These are phyloP conservation scores for Erodium chrysanthum DNA, from an alignment of 441 rosid species.

Conservation along the genomic window DNA sequence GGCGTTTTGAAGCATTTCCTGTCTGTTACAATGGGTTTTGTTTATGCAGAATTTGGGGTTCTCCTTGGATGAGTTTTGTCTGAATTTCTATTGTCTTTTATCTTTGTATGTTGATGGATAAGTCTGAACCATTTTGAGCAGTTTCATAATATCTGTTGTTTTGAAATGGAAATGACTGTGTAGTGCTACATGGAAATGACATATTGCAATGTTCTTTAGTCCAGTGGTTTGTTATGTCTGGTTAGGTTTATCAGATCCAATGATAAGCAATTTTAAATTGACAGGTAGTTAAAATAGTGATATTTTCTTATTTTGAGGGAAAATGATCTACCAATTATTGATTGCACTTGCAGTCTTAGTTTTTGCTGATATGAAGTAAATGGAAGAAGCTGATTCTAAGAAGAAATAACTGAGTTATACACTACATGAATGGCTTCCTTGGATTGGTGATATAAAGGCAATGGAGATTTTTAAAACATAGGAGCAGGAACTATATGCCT, in stretches of 20 bases:
- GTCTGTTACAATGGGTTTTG: neutral
- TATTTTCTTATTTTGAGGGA: neutral
- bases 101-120: neutral
- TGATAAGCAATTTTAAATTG: neutral
- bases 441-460: neutral
- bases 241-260: neutral
- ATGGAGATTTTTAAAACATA: neutral
- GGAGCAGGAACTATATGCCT: neutral
- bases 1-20: constrained; percentile 4
- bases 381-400: neutral
- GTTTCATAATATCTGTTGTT: neutral
- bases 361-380: neutral
- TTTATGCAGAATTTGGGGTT: neutral
- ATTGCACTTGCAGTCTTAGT: neutral
- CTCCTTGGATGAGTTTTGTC: neutral
- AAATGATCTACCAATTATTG: neutral
- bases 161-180: neutral
- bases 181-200: neutral
- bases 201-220: neutral
- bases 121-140: neutral
- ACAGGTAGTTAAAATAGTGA: neutral
- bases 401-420: neutral
- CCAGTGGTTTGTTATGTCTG: neutral
- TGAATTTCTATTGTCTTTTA: neutral
- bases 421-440: neutral